Evolutionary conservation across 768 basidiomycete genomes (phyloP).

Genomic region (Piloderma croceum): DNA sequence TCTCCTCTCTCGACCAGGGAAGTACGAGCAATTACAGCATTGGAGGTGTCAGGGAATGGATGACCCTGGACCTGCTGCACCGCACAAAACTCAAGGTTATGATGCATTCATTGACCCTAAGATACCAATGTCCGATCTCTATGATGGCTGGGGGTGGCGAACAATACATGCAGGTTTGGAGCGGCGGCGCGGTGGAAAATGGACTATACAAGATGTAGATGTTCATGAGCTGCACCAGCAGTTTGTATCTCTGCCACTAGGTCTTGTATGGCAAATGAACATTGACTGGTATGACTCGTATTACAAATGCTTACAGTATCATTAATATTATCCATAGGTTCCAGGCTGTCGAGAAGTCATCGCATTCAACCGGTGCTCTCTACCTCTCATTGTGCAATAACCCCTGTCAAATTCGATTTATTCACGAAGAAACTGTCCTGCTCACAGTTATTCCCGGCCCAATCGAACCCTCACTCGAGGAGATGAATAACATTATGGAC

Average conservation of each 20-base stretch:
- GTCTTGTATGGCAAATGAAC: slow-evolving; percentile 18
- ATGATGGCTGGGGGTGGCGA: slow-evolving; percentile 24
- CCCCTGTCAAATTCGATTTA: slow-evolving; percentile 12
- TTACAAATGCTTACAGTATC: neutral
- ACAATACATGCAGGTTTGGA: slow-evolving; percentile 18
- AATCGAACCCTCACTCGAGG: slow-evolving; percentile 13
- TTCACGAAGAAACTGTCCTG: slow-evolving; percentile 18
- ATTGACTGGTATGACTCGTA: slow-evolving; percentile 16
- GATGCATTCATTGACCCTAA: slow-evolving; percentile 7
- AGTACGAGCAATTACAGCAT: slow-evolving; percentile 20
- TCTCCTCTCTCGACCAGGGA: slow-evolving; percentile 17
- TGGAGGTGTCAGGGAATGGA: slow-evolving; percentile 15
- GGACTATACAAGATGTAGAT: slow-evolving; percentile 18
- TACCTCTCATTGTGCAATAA: slow-evolving; percentile 20
- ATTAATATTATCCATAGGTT: slow-evolving; percentile 13
- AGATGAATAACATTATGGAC: slow-evolving; percentile 11
- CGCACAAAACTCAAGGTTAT: slow-evolving; percentile 6
- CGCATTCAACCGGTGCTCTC: slow-evolving; percentile 21
- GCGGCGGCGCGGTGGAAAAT: slow-evolving; percentile 9
- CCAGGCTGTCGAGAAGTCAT: slow-evolving; percentile 9
- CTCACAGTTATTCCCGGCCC: slow-evolving; percentile 19
- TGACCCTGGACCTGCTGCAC: slow-evolving; percentile 13
- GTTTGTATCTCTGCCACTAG: slow-evolving; percentile 18
- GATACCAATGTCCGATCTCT: slow-evolving; percentile 16
- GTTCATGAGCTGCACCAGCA: slow-evolving; percentile 13